These are phyloP conservation scores for Ogataea naganishii DNA, from an alignment of 805 yeast species.

Conservation along the genomic window DNA sequence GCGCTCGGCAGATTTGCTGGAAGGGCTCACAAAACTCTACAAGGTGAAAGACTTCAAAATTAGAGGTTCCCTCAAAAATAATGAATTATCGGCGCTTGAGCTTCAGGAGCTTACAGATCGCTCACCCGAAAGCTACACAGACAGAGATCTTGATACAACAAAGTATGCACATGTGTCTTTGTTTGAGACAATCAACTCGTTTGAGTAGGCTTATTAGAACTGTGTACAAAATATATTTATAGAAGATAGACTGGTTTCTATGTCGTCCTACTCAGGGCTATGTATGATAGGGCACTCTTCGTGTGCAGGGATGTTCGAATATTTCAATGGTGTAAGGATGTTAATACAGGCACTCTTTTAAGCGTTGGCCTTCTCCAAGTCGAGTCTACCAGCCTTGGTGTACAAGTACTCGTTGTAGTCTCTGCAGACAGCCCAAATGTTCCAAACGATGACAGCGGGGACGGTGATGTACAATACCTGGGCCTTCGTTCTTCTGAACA, in stretches of 20 bases:
- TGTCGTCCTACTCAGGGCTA: too few species aligned
- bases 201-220: slow-evolving; percentile 14
- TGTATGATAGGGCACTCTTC: too few species aligned
- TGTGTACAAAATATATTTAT: not conserved
- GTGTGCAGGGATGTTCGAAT: too few species aligned
- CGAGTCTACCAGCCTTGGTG: slow-evolving; percentile 97
- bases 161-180: slow-evolving; percentile 19
- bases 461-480: slow-evolving; percentile 71
- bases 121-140: slow-evolving; percentile 30
- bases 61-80: slow-evolving; percentile 11
- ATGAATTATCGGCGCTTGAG: slow-evolving; percentile 30
- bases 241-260: too few species aligned
- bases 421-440: slow-evolving; percentile 79
- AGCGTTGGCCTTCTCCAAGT: slow-evolving; percentile 58
- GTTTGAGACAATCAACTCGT: slow-evolving; percentile 27
- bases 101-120: slow-evolving; percentile 43
- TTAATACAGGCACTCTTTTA: too few species aligned
- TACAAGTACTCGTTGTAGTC: slow-evolving; percentile 89
- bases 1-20: slow-evolving; percentile 7
- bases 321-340: too few species aligned
- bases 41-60: slow-evolving; percentile 24
- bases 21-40: slow-evolving; percentile 32
- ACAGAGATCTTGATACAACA: slow-evolving; percentile 2
- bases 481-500: slow-evolving; percentile 85
- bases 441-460: slow-evolving; percentile 78